A percentile compares a stretch with the other conserved stretches of the same genome.
Evolutionary conservation across 164 flowering plant genomes (phyloP).

Genomic region (Brasenia schreberi): DNA sequence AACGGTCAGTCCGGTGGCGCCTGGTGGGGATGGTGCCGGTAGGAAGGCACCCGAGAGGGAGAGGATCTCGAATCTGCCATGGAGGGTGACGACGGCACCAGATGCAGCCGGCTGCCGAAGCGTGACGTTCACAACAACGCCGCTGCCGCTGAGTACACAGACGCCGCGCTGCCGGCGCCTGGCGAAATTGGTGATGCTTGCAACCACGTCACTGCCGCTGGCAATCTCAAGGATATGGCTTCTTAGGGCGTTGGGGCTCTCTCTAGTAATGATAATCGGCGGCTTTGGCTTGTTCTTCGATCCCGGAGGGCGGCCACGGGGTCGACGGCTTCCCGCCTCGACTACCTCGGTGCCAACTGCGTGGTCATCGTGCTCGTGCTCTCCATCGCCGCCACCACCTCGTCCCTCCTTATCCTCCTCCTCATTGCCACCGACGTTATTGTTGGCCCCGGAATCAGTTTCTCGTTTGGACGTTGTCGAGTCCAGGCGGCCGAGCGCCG

Average conservation of each 20-base stretch:
- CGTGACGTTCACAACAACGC: constrained; percentile 55
- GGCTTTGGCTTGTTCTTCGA: constrained; percentile 83
- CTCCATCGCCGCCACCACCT: constrained; percentile 13
- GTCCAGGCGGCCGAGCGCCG: constrained; percentile 13
- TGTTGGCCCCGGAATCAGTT: not conserved
- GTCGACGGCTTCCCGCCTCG: constrained; percentile 33
- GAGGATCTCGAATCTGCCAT: constrained; percentile 71
- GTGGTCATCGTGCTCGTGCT: constrained; percentile 24
- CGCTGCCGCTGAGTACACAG: constrained; percentile 65
- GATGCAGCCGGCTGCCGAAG: constrained; percentile 62
- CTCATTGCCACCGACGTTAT: constrained; percentile 3
- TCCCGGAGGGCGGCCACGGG: constrained; percentile 79
- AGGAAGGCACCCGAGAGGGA: constrained; percentile 75
- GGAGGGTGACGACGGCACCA: constrained; percentile 48
- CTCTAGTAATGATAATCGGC: constrained; percentile 62
- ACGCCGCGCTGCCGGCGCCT: constrained; percentile 65
- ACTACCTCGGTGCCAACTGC: constrained; percentile 20
- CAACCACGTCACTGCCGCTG: constrained; percentile 55
- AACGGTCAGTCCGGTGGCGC: constrained; percentile 65
- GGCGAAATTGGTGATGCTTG: constrained; percentile 49
- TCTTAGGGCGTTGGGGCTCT: constrained; percentile 63
- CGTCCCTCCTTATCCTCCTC: constrained; percentile 23
- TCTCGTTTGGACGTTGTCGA: not conserved
- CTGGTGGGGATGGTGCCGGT: constrained; percentile 70
- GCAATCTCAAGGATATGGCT: constrained; percentile 64